phyloP scores from a whole-genome alignment of 1,139 yeast genomes.

The Ogataea hybrid region DNA sequence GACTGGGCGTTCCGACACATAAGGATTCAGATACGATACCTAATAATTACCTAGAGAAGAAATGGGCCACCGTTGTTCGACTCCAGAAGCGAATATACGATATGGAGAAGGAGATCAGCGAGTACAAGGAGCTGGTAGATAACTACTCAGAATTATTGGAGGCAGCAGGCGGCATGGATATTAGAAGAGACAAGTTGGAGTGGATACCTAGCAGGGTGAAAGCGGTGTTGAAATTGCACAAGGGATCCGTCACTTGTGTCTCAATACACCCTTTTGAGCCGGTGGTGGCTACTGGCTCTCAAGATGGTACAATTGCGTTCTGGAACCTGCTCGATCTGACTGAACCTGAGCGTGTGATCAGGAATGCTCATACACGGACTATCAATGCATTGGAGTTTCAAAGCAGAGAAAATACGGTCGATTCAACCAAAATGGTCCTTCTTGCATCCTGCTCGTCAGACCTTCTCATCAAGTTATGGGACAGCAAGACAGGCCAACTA shows the following conservation, averaged over 20 bases:
- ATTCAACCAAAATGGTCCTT: too few species aligned
- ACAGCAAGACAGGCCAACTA: too few species aligned
- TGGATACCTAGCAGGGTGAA: conserved; percentile 72
- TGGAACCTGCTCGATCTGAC: too few species aligned
- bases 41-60: conserved; percentile 59
- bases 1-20: conserved; percentile 3
- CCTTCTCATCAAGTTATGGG: too few species aligned
- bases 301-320: too few species aligned
- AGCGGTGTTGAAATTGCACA: conserved; percentile 52
- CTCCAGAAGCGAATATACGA: conserved; percentile 75
- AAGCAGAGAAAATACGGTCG: too few species aligned
- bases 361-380: too few species aligned
- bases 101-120: conserved; percentile 34
- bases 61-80: conserved; percentile 85
- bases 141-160: conserved; percentile 15
- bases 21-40: conserved; percentile 33
- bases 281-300: too few species aligned
- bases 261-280: too few species aligned
- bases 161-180: conserved; percentile 9
- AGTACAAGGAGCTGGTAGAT: conserved; percentile 23
- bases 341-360: too few species aligned
- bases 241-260: conserved; percentile 59
- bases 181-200: conserved; percentile 36
- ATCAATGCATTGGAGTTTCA: too few species aligned
- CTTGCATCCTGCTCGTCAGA: too few species aligned